These are phyloP conservation scores for Kodamaea suecica DNA, from an alignment of 1,139 yeast species.

Conservation along the genomic window DNA sequence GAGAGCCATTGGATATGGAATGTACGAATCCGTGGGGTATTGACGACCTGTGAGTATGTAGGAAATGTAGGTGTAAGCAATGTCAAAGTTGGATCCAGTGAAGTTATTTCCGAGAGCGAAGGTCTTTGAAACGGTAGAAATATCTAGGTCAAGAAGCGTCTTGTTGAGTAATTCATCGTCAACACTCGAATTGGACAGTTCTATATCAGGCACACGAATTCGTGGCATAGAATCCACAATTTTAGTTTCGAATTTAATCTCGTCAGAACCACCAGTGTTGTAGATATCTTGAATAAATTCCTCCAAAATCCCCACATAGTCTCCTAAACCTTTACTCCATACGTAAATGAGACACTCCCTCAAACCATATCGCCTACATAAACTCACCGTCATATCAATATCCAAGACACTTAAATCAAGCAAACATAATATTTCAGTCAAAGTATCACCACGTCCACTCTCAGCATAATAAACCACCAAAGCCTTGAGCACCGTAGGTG, in stretches of 20 bases:
- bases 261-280: background rate
- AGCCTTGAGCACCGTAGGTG: conserved; percentile 60
- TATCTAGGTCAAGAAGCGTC: no score
- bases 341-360: conserved; percentile 63
- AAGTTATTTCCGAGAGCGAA: no score
- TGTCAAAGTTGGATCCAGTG: no score
- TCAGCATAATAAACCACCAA: conserved; percentile 52
- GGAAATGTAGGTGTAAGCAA: conserved; percentile 59
- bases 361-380: conserved; percentile 55
- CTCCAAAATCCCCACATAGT: conserved; percentile 63
- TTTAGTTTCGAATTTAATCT: no score
- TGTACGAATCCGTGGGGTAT: conserved; percentile 64
- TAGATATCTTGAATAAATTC: conserved; percentile 44
- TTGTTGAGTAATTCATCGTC: conserved; percentile 25
- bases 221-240: no score
- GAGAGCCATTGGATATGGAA: conserved; percentile 25
- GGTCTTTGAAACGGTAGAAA: no score
- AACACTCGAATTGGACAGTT: background rate
- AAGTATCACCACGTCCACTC: conserved; percentile 38
- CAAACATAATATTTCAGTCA: conserved; percentile 66
- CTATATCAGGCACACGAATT: no score
- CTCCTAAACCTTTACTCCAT: conserved; percentile 63
- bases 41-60: conserved; percentile 72
- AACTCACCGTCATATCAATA: conserved; percentile 61
- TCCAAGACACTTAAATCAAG: conserved; percentile 67